These are phyloP conservation scores for Herpetomonas samuelpessoai DNA, from an alignment of 208 protist genomes.

Conservation along the genomic window DNA sequence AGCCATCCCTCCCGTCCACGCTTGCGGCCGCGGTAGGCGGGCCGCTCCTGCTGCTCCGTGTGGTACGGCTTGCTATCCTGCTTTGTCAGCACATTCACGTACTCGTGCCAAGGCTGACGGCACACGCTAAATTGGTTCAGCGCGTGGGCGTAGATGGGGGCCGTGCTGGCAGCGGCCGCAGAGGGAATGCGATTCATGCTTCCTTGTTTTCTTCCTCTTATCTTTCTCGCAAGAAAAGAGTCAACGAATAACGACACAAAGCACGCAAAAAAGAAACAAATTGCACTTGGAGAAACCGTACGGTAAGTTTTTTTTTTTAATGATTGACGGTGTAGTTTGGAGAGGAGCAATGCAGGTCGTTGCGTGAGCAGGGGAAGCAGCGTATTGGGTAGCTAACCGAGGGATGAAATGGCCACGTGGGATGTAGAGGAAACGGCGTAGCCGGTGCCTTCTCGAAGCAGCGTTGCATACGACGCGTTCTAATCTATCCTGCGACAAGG, in stretches of 20 bases:
- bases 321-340: too few species aligned
- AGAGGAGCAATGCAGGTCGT: too few species aligned
- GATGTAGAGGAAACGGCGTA: too few species aligned
- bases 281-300: too few species aligned
- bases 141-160: conserved; percentile 68
- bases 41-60: conserved; percentile 69
- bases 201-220: neutral
- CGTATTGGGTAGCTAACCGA: too few species aligned
- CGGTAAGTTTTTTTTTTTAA: too few species aligned
- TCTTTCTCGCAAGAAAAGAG: neutral
- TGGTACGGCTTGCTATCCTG: conserved; percentile 76
- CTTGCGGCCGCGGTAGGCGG: conserved; percentile 81
- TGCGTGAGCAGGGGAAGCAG: too few species aligned
- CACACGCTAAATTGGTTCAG: conserved; percentile 76
- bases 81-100: conserved; percentile 71
- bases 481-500: too few species aligned
- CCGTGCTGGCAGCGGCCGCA: conserved; percentile 21
- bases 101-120: conserved; percentile 84
- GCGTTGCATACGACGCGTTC: too few species aligned
- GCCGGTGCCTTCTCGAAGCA: too few species aligned
- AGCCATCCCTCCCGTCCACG: conserved; percentile 84
- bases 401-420: too few species aligned
- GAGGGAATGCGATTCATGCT: conserved; percentile 27
- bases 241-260: neutral
- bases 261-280: too few species aligned